phyloP scores from a whole-genome alignment of 2,329 filamentous ascomycete genomes.

The Colletotrichum tanaceti region DNA sequence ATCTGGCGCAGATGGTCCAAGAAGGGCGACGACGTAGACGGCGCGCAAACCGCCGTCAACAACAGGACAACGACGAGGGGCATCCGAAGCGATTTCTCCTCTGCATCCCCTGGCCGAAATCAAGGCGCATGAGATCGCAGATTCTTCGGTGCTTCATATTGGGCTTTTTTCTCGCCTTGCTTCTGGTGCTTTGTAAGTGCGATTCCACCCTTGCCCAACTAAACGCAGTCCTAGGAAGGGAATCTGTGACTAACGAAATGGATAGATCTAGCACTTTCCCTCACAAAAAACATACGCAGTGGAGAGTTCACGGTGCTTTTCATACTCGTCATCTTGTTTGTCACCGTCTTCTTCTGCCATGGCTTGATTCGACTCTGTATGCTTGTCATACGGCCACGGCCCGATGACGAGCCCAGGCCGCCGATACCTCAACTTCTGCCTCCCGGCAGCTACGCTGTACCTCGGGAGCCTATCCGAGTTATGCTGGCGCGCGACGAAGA shows the following conservation, averaged over 20 bases:
- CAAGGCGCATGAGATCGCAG: slow-evolving; percentile 64
- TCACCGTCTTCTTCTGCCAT: slow-evolving; percentile 84
- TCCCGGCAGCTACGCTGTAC: slow-evolving; percentile 75
- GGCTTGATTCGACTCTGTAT: slow-evolving; percentile 79
- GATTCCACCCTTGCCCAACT: neutral
- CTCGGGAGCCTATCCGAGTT: slow-evolving; percentile 79
- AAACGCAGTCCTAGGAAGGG: neutral
- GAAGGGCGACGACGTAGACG: slow-evolving; percentile 52
- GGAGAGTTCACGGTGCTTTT: slow-evolving; percentile 84
- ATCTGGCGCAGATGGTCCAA: slow-evolving; percentile 58
- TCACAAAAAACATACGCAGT: slow-evolving; percentile 71
- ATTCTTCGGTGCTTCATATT: slow-evolving; percentile 73
- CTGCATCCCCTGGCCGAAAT: slow-evolving; percentile 68
- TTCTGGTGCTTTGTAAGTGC: slow-evolving; percentile 74
- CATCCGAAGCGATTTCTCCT: slow-evolving; percentile 60
- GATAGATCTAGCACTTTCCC: slow-evolving; percentile 78
- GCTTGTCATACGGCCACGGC: slow-evolving; percentile 64
- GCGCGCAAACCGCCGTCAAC: slow-evolving; percentile 40
- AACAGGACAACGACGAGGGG: slow-evolving; percentile 40
- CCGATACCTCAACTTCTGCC: slow-evolving; percentile 59
- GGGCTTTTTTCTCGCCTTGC: slow-evolving; percentile 68
- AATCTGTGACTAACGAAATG: slow-evolving; percentile 11
- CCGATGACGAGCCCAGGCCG: slow-evolving; percentile 41
- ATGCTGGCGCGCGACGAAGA: slow-evolving; percentile 81
- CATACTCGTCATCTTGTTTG: slow-evolving; percentile 79